These are phyloP conservation scores for Metschnikowia santaceciliae DNA, from an alignment of 805 yeast species.

Conservation along the genomic window DNA sequence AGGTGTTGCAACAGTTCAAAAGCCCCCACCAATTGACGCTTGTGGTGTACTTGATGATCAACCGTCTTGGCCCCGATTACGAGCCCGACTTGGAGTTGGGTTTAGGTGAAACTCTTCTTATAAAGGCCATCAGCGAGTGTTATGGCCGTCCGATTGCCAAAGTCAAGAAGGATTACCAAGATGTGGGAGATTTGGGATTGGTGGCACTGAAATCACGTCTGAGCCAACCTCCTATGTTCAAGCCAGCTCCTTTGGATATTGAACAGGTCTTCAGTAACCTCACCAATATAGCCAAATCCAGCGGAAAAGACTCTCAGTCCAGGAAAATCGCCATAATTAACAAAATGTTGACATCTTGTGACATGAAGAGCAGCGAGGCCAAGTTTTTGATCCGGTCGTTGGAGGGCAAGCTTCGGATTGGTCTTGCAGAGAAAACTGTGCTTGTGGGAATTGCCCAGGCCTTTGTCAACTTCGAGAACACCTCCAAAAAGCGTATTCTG, in stretches of 20 bases:
- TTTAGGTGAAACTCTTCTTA: conserved; percentile 81
- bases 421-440: conserved; percentile 91
- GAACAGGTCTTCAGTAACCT: conserved; percentile 69
- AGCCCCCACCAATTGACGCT: conserved; percentile 51
- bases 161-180: conserved; percentile 69
- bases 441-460: conserved; percentile 83
- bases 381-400: conserved; percentile 84
- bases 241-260: conserved; percentile 76
- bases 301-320: conserved; percentile 80
- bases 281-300: conserved; percentile 68
- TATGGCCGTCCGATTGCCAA: conserved; percentile 77
- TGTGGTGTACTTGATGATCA: conserved; percentile 80
- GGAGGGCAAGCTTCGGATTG: conserved; percentile 91
- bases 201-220: conserved; percentile 83
- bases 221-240: conserved; percentile 89
- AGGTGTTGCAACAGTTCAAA: conserved; percentile 47
- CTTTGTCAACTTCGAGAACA: conserved; percentile 55
- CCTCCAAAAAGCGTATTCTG: conserved; percentile 19
- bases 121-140: conserved; percentile 85
- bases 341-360: conserved; percentile 79
- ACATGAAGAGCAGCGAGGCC: conserved; percentile 67
- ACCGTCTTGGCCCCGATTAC: conserved; percentile 91
- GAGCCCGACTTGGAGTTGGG: conserved; percentile 89
- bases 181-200: conserved; percentile 84
- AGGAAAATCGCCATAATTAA: conserved; percentile 76